These are phyloP conservation scores for Larix kaempferi DNA, from an alignment of 75 land plant genomes.

Conservation along the genomic window DNA sequence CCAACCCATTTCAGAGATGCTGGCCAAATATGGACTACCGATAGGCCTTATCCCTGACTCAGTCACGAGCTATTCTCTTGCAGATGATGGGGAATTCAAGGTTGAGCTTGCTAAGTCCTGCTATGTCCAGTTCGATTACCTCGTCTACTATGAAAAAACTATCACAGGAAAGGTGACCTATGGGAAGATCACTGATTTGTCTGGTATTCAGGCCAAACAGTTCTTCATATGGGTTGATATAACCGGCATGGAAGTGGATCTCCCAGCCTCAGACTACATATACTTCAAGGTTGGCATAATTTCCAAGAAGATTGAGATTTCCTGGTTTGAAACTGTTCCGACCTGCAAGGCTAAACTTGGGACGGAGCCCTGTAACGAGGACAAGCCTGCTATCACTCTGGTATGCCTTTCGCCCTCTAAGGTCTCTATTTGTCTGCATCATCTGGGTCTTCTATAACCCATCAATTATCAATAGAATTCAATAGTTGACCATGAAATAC, in stretches of 20 bases:
- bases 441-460: too few species aligned
- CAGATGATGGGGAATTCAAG: constrained; percentile 48
- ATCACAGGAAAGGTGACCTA: constrained; percentile 51
- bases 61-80: constrained; percentile 50
- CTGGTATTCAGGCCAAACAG: constrained; percentile 64
- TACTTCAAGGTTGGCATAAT: constrained; percentile 57
- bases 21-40: constrained; percentile 71
- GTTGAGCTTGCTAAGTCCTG: constrained; percentile 49
- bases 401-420: too few species aligned
- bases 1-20: constrained; percentile 41
- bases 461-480: too few species aligned
- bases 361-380: background rate
- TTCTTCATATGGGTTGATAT: constrained; percentile 64
- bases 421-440: too few species aligned
- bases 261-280: constrained; percentile 16
- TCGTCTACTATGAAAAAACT: constrained; percentile 49
- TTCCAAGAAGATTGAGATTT: constrained; percentile 43
- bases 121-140: constrained; percentile 62
- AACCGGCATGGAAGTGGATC: constrained; percentile 44
- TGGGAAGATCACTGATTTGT: constrained; percentile 40
- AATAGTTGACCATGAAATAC: too few species aligned
- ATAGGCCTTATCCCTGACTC: constrained; percentile 70
- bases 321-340: constrained; percentile 41
- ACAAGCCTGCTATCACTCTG: background rate
- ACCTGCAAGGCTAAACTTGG: constrained; percentile 29